Conservation (phyloP, 768 basidiomycete genomes). For the Trametes cinnabarina region DNA sequence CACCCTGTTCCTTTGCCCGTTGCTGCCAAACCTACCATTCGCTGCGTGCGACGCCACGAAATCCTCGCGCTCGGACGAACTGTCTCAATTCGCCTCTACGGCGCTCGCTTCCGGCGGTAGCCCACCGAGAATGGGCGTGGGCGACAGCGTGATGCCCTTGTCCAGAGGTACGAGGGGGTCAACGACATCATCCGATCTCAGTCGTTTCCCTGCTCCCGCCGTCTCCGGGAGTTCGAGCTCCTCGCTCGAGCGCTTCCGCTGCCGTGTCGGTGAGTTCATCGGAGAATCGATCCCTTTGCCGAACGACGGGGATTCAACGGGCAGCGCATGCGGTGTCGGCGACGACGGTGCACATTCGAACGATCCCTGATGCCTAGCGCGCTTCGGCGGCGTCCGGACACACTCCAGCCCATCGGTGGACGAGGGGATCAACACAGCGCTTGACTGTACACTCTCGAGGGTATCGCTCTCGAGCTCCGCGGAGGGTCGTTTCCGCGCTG, state of each 20-base stretch:
- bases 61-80: not conserved
- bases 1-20: too few relatives aligned
- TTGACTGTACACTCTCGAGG: not conserved
- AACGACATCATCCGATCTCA: conserved; percentile 4
- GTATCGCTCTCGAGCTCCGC: conserved; percentile 36
- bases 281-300: not conserved
- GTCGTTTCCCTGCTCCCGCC: conserved; percentile 8
- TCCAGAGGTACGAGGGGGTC: not conserved
- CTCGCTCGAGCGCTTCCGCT: conserved; percentile 28
- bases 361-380: conserved; percentile 30
- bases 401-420: conserved; percentile 8
- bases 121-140: not conserved
- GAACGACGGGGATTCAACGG: not conserved
- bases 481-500: conserved; percentile 35
- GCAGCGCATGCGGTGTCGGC: not conserved
- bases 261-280: conserved; percentile 13
- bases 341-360: conserved; percentile 10
- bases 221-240: conserved; percentile 25
- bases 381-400: conserved; percentile 41
- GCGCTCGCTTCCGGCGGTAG: not conserved
- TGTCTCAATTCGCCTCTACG: not conserved
- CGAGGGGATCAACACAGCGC: not conserved
- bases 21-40: not conserved
- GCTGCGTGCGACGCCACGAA: not conserved
- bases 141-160: not conserved